A percentile compares a stretch with the other conserved stretches of the same genome.
These are phyloP conservation scores for Ophiostoma sp. DNA, from an alignment of 2,329 filamentous ascomycete species.

Conservation along the genomic window DNA sequence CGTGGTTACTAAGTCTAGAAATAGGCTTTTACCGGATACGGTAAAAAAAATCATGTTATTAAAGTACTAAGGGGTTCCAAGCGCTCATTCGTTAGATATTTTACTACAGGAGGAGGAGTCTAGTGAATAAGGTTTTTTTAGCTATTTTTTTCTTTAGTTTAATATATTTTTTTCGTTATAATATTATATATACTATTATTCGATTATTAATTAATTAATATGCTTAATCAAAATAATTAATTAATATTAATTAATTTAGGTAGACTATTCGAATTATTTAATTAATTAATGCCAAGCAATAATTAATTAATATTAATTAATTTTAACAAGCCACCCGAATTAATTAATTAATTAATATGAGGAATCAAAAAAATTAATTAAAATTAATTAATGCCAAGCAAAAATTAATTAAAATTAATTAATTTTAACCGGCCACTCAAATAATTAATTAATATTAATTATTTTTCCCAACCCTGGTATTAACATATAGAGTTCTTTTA, in stretches of 20 bases:
- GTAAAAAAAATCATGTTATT: background rate
- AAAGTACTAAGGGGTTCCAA: slow-evolving; percentile 11
- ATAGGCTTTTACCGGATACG: background rate
- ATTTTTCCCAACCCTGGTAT: background rate
- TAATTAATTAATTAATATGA: too few species aligned
- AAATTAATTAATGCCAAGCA: too few species aligned
- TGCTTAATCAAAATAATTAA: background rate
- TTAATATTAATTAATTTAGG: background rate
- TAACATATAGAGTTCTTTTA: background rate
- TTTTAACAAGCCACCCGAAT: too few species aligned
- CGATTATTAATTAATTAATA: slow-evolving; percentile 2
- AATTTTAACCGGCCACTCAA: too few species aligned
- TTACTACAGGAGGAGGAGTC: background rate
- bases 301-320: too few species aligned
- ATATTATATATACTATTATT: slow-evolving; percentile 11
- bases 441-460: background rate
- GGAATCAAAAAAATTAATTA: too few species aligned
- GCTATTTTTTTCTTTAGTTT: background rate
- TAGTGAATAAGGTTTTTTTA: background rate
- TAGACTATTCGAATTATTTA: too few species aligned
- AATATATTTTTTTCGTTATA: background rate
- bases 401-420: too few species aligned
- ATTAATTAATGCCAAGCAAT: too few species aligned
- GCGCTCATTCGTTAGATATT: background rate
- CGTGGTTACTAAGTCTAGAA: background rate